These are phyloP conservation scores for Naganishia albida DNA, from an alignment of 1,284 basidiomycete species.

Conservation along the genomic window DNA sequence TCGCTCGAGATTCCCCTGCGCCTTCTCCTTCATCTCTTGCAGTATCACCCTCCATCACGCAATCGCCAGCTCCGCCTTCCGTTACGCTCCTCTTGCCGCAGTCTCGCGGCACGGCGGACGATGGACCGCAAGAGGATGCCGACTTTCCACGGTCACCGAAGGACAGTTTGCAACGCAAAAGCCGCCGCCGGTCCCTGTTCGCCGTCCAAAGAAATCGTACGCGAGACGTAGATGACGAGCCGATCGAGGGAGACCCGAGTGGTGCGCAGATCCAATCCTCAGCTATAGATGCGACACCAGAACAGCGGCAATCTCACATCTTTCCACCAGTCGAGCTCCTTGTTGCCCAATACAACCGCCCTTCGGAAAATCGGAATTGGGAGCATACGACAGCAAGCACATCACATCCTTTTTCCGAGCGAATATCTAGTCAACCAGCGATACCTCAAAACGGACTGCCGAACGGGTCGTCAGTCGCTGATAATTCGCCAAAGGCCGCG, in stretches of 20 bases:
- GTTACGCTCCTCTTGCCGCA: background rate
- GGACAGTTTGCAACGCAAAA: slow-evolving; percentile 2
- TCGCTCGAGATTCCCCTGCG: background rate
- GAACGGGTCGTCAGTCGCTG: background rate
- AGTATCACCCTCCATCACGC: background rate
- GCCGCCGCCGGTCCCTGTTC: background rate
- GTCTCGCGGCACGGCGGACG: background rate
- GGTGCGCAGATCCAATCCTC: background rate
- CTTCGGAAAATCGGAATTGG: background rate
- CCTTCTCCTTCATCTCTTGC: background rate
- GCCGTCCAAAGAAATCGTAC: background rate
- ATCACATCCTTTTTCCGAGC: too few species aligned
- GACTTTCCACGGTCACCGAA: background rate
- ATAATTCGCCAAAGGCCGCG: background rate
- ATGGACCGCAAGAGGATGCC: background rate
- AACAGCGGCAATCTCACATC: background rate
- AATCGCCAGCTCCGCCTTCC: background rate
- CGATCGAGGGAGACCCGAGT: background rate
- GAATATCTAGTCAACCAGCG: background rate
- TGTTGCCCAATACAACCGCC: background rate
- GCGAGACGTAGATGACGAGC: background rate
- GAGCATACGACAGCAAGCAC: too few species aligned
- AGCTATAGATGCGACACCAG: too few species aligned
- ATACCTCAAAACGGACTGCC: background rate
- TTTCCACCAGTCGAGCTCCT: background rate